A percentile compares a stretch with the other conserved stretches of the same genome.
Evolutionary conservation across 73 alveolate genomes (phyloP).

Genomic region (Stentor coeruleus): DNA sequence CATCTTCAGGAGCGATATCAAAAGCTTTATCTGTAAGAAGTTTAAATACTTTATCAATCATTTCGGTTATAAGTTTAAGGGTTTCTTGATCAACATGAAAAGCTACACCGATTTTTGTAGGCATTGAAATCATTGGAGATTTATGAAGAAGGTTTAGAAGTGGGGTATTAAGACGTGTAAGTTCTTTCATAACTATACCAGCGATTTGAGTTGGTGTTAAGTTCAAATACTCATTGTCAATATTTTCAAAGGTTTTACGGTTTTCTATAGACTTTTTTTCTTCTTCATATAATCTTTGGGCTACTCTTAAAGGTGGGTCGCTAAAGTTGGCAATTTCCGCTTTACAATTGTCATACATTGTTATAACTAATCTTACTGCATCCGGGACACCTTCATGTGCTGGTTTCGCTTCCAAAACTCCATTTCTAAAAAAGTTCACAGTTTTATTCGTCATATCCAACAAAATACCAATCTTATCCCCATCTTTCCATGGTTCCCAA

Average conservation of each 20-base stretch:
- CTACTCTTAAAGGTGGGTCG: not conserved
- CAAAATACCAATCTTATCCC: constrained; percentile 6
- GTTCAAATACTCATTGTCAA: not conserved
- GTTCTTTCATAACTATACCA: constrained; percentile 1
- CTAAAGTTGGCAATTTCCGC: not conserved
- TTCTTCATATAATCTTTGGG: not conserved
- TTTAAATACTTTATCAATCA: not conserved
- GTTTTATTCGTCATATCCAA: constrained; percentile 22
- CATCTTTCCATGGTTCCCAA: not conserved
- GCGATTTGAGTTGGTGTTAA: not conserved
- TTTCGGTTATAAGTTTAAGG: not conserved
- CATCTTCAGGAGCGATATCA: not conserved
- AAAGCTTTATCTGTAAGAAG: not conserved
- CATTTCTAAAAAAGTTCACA: constrained; percentile 6
- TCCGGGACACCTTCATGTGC: not conserved
- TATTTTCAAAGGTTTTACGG: not conserved
- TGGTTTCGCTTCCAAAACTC: constrained; percentile 2
- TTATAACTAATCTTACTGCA: not conserved
- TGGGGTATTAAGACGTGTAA: not conserved
- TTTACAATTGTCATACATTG: not conserved
- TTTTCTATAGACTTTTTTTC: not conserved
- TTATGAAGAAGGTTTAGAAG: not conserved
- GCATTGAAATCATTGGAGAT: not conserved
- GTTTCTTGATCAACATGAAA: not conserved
- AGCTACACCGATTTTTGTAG: not conserved